These are phyloP conservation scores for Aurantiochytrium sp. DNA, from an alignment of 108 stramenopile genomes.

Conservation along the genomic window DNA sequence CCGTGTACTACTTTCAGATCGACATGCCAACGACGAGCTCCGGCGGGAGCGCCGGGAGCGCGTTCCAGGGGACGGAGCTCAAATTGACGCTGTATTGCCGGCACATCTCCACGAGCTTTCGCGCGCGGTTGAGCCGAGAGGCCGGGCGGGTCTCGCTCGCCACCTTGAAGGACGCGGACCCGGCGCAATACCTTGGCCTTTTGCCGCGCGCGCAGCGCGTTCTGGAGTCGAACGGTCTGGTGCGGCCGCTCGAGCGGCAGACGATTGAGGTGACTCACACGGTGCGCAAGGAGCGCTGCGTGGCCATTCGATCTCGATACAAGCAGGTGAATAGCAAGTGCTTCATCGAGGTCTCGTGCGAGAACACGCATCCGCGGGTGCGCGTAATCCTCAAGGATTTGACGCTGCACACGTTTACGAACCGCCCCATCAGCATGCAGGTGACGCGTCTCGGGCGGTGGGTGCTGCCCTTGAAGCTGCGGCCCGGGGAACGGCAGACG, in stretches of 20 bases:
- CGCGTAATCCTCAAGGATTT: background rate
- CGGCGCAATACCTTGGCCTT: background rate
- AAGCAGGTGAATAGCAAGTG: constrained; percentile 28
- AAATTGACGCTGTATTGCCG: background rate
- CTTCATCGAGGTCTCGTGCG: constrained; percentile 10
- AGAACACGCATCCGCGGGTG: background rate
- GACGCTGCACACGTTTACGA: constrained; percentile 14
- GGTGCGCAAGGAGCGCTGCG: background rate
- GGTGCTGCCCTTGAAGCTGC: background rate
- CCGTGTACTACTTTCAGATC: constrained; percentile 27
- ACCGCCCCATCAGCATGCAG: background rate
- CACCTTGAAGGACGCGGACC: background rate
- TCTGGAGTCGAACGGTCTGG: background rate
- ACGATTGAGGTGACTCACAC: background rate
- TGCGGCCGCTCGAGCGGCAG: background rate
- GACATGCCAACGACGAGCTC: constrained; percentile 10
- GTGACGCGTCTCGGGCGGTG: background rate
- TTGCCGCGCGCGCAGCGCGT: background rate
- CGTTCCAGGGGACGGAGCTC: background rate
- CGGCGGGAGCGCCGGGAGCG: background rate
- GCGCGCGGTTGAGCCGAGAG: background rate
- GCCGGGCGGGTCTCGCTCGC: background rate
- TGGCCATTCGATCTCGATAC: background rate
- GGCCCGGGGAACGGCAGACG: background rate
- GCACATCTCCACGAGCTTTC: background rate